Evolutionary conservation across 1,139 yeast species (phyloP).

Genomic region (Yamadazyma diospyri): DNA sequence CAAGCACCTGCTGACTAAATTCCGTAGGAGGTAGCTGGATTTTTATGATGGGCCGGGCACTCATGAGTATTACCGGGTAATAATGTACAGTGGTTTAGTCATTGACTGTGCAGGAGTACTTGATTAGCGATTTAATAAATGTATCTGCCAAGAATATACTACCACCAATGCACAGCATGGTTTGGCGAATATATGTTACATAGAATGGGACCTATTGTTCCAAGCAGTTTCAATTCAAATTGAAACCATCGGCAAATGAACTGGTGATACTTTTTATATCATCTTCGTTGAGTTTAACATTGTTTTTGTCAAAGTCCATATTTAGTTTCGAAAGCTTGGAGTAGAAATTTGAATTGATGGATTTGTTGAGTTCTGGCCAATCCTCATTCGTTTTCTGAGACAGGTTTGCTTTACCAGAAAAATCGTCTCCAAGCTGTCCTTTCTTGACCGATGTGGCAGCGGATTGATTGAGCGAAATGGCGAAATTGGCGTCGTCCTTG

Average conservation of each 20-base stretch:
- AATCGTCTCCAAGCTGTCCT: not conserved
- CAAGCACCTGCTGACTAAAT: too few relatives aligned
- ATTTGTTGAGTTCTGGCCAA: slow-evolving; percentile 24
- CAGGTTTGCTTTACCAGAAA: too few relatives aligned
- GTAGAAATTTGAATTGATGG: slow-evolving; percentile 41
- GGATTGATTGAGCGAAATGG: not conserved
- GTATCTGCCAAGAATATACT: too few relatives aligned
- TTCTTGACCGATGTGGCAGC: not conserved
- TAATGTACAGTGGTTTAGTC: too few relatives aligned
- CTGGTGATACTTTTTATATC: slow-evolving; percentile 47
- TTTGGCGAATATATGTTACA: too few relatives aligned
- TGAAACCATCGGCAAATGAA: slow-evolving; percentile 44
- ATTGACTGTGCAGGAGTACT: too few relatives aligned
- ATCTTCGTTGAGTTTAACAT: slow-evolving; percentile 33
- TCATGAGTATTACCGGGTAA: too few relatives aligned
- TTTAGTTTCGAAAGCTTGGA: slow-evolving; percentile 34
- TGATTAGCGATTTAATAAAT: too few relatives aligned
- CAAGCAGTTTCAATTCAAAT: slow-evolving; percentile 14
- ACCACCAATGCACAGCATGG: too few relatives aligned
- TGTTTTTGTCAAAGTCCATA: slow-evolving; percentile 18
- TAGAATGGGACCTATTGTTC: too few relatives aligned
- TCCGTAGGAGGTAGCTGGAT: too few relatives aligned
- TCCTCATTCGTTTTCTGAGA: slow-evolving; percentile 14
- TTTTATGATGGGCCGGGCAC: too few relatives aligned
- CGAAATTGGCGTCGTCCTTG: not conserved